phyloP scores from a whole-genome alignment of 2,329 filamentous ascomycete species.

The Colletotrichum orchidophilum region DNA sequence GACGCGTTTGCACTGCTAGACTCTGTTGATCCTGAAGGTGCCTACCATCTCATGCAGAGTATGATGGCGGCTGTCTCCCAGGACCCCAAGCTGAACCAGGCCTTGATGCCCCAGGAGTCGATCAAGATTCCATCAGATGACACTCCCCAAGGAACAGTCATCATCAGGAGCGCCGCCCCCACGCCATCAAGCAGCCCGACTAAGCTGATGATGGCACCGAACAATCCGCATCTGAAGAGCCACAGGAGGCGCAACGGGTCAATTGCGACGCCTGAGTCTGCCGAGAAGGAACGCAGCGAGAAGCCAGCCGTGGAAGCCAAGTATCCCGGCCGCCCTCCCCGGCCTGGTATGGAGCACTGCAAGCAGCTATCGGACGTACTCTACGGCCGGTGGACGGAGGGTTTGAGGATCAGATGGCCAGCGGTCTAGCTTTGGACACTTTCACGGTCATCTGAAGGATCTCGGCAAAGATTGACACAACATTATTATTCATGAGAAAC shows the following conservation, averaged over 20 bases:
- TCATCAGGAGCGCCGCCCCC: slow-evolving; percentile 59
- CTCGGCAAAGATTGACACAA: neutral
- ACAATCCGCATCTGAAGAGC: slow-evolving; percentile 86
- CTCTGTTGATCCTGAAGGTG: slow-evolving; percentile 87
- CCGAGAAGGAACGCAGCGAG: slow-evolving; percentile 56
- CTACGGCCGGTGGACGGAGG: slow-evolving; percentile 90
- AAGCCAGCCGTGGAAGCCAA: slow-evolving; percentile 59
- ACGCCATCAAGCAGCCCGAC: slow-evolving; percentile 50
- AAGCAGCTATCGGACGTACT: slow-evolving; percentile 90
- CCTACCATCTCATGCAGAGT: slow-evolving; percentile 83
- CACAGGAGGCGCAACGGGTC: slow-evolving; percentile 73
- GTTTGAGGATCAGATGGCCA: slow-evolving; percentile 77
- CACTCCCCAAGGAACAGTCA: slow-evolving; percentile 64
- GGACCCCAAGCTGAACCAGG: slow-evolving; percentile 70
- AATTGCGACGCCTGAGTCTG: slow-evolving; percentile 43
- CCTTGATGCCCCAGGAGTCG: slow-evolving; percentile 52
- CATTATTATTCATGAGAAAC: slow-evolving; percentile 27
- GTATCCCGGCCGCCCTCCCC: slow-evolving; percentile 63
- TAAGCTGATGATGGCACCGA: slow-evolving; percentile 81
- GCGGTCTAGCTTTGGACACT: slow-evolving; percentile 42
- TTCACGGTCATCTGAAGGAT: neutral
- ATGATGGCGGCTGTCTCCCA: slow-evolving; percentile 78
- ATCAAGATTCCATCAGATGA: slow-evolving; percentile 53
- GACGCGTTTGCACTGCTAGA: slow-evolving; percentile 89
- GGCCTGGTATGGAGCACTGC: slow-evolving; percentile 88